Evolutionary conservation across 2,329 filamentous ascomycete species (phyloP).

Genomic region (Penicillium brasilianum): DNA sequence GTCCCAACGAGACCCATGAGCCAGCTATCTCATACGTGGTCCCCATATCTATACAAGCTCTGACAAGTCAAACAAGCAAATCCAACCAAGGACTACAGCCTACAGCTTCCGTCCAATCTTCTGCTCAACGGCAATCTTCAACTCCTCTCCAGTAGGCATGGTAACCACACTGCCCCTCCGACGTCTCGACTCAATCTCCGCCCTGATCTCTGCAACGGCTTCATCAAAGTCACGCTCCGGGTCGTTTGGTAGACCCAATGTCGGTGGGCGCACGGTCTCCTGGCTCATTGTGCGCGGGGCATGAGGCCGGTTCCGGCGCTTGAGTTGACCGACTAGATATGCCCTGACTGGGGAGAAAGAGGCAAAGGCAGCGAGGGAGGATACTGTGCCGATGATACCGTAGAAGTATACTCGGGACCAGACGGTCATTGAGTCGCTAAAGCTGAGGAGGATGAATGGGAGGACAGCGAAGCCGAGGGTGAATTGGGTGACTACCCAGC

Average conservation of each 20-base stretch:
- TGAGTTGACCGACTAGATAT: constrained; percentile 61
- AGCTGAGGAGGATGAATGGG: constrained; percentile 82
- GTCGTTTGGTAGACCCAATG: constrained; percentile 80
- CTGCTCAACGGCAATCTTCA: constrained; percentile 58
- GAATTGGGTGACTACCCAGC: constrained; percentile 77
- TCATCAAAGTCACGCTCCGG: constrained; percentile 76
- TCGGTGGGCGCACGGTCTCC: constrained; percentile 66
- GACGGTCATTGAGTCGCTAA: constrained; percentile 71
- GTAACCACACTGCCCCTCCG: constrained; percentile 52
- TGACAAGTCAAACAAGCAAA: background rate
- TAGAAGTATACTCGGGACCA: constrained; percentile 94
- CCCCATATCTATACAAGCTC: constrained; percentile 7
- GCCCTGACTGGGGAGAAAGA: constrained; percentile 78
- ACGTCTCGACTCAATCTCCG: constrained; percentile 69
- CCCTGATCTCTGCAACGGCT: constrained; percentile 73
- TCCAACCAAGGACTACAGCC: background rate
- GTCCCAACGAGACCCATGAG: no score
- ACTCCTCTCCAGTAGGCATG: constrained; percentile 55
- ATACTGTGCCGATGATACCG: constrained; percentile 68
- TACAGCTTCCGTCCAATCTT: constrained; percentile 55
- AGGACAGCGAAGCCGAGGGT: constrained; percentile 80
- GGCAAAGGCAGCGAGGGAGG: constrained; percentile 75
- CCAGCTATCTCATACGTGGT: background rate
- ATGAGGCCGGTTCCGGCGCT: constrained; percentile 56
- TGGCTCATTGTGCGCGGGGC: constrained; percentile 57